These are phyloP conservation scores for Botrytis deweyae DNA, from an alignment of 2,329 filamentous ascomycete genomes.

Conservation along the genomic window DNA sequence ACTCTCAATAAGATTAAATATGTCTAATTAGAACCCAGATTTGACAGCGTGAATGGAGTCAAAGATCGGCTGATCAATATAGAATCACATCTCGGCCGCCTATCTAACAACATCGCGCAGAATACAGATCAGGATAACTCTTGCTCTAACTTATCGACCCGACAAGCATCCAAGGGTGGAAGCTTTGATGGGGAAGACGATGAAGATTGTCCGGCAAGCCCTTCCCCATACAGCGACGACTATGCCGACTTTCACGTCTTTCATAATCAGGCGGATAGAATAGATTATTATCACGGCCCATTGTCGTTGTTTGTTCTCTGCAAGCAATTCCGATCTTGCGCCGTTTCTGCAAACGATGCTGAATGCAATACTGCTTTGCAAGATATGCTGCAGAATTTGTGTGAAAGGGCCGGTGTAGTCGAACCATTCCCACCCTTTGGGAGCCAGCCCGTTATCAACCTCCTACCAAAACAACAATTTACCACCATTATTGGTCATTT, in stretches of 20 bases:
- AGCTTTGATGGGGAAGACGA: background rate
- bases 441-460: constrained; percentile 8
- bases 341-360: background rate
- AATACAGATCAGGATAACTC: background rate
- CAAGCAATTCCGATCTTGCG: background rate
- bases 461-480: constrained; percentile 17
- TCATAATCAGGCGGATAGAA: background rate
- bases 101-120: background rate
- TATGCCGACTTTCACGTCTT: background rate
- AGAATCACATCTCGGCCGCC: constrained; percentile 20
- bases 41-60: constrained; percentile 18
- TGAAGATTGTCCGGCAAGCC: background rate
- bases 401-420: constrained; percentile 8
- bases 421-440: constrained; percentile 19
- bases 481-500: constrained; percentile 12
- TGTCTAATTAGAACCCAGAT: background rate
- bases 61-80: constrained; percentile 15
- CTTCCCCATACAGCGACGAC: background rate
- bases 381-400: constrained; percentile 16
- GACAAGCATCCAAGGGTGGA: background rate
- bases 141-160: background rate
- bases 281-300: background rate
- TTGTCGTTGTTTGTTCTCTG: background rate
- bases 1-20: background rate
- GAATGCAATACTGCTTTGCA: background rate